Evolutionary conservation across 352 stramenopile genomes (phyloP).

Genomic region (Phytopythium chamaehyphon): DNA sequence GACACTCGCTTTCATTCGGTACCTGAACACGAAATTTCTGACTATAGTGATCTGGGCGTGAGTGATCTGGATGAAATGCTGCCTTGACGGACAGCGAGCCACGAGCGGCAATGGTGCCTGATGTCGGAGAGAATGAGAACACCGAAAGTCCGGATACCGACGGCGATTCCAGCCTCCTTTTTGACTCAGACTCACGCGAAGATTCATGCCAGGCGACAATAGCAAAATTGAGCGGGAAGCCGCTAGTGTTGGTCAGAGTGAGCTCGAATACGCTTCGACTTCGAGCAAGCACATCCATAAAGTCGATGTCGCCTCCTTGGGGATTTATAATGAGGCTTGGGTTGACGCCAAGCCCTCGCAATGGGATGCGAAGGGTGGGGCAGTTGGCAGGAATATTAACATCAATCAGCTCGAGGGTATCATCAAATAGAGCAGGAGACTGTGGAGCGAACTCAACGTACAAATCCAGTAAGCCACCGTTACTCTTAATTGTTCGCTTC

Average conservation of each 20-base stretch:
- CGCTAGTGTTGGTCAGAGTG: conserved; percentile 52
- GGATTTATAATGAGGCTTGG: conserved; percentile 67
- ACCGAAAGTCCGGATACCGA: conserved; percentile 27
- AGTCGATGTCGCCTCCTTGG: conserved; percentile 53
- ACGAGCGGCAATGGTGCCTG: conserved; percentile 54
- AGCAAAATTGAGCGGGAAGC: conserved; percentile 58
- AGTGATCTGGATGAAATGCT: conserved; percentile 56
- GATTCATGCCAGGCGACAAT: conserved; percentile 20
- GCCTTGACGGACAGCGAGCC: conserved; percentile 51
- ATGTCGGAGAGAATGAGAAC: conserved; percentile 66
- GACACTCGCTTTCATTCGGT: conserved; percentile 66
- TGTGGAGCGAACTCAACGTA: conserved; percentile 69
- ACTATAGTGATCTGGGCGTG: conserved; percentile 52
- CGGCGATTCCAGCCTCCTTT: not conserved
- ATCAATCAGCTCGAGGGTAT: conserved; percentile 61
- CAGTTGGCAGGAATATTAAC: conserved; percentile 7
- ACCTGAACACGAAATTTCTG: conserved; percentile 59
- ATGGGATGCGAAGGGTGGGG: conserved; percentile 24
- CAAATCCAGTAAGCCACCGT: conserved; percentile 21
- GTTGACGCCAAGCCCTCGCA: conserved; percentile 74
- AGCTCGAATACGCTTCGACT: conserved; percentile 44
- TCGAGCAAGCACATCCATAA: conserved; percentile 61
- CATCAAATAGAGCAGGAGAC: conserved; percentile 51
- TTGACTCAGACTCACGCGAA: not conserved
- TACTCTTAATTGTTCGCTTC: conserved; percentile 31